Evolutionary conservation across 2,329 filamentous ascomycete species (phyloP).

Genomic region (Coleophoma cylindrospora): DNA sequence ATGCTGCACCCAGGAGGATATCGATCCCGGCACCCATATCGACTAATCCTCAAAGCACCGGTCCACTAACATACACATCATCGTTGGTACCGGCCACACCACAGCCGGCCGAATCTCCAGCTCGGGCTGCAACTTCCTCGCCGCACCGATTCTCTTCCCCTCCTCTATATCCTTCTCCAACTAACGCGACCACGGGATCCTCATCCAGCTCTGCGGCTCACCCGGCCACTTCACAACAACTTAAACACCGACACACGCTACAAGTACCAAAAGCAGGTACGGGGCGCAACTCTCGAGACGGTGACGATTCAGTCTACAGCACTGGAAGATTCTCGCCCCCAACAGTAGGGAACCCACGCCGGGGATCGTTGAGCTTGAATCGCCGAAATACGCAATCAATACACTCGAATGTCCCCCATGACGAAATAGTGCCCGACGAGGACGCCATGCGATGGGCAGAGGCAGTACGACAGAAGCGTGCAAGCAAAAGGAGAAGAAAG

Average conservation of each 20-base stretch:
- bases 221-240: constrained; percentile 48
- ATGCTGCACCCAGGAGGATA: constrained; percentile 15
- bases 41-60: constrained; percentile 24
- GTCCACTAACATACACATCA: constrained; percentile 23
- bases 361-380: constrained; percentile 78
- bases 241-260: constrained; percentile 82
- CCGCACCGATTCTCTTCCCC: constrained; percentile 63
- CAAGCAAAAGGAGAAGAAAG: constrained; percentile 75
- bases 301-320: constrained; percentile 60
- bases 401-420: constrained; percentile 76
- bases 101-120: constrained; percentile 14
- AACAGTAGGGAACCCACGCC: constrained; percentile 53
- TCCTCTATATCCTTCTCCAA: constrained; percentile 50
- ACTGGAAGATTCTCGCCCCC: constrained; percentile 78
- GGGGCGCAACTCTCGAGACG: constrained; percentile 68
- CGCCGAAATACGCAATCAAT: constrained; percentile 79
- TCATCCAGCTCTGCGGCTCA: constrained; percentile 32
- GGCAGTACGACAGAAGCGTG: constrained; percentile 84
- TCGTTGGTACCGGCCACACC: constrained; percentile 23
- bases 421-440: constrained; percentile 82
- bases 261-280: constrained; percentile 72
- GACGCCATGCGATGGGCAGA: constrained; percentile 91
- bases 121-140: constrained; percentile 25
- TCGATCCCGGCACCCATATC: constrained; percentile 18
- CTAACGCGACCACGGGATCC: constrained; percentile 43